Base-by-base conservation (phyloP, 2,329 filamentous ascomycete species). In the Ascochyta koolunga region DNA sequence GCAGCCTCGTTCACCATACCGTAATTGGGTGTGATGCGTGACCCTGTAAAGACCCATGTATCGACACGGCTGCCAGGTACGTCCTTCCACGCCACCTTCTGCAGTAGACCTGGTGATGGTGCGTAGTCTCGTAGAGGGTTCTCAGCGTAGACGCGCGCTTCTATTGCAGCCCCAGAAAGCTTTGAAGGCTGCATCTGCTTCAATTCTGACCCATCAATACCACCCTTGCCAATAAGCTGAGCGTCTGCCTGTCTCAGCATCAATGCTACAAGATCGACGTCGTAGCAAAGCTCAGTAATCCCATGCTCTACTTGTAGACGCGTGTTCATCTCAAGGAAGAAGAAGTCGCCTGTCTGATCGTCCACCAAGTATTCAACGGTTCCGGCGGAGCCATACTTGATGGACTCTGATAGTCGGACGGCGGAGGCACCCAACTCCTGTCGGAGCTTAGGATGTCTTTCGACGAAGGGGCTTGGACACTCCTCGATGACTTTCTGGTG, bases 401-500 rank as follows among this genome's bases (percentile, higher is more conserved):
- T 78, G 0, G 78, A 80, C 60, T 80, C 78, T 0, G 82, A 82
- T 16, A 86, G 76, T n/a, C 86, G 84, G 4, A 96, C 89, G 3
- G 92, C 90, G 11, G 89, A 82, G 3, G 87, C 86, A 1, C 78
- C 74, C 11, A 85, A 84, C 83, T 72, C 86, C 82, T 77, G 84
- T 73, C 67, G 88, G 80, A 85, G 86, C 82, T 73, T 71, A 0
- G 73, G 71, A 47, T 80, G 75, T 36, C 66, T 76, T 42, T 76
- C 73, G 0, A 85, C 77, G 54, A 87, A 87, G 0, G 91, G 91
- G 13, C 90, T 91, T 0, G 92, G 92, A 3, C 89, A 92, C 75
- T 96, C 92, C 72, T 96, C 92, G 19, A 96, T 83, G 36, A 96
- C 89, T 77, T 96, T 96, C 72, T 96, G 92, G 70, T 96, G 91